Conservation (phyloP, 148 eudicot genomes). For the Chenopodium suecicum region DNA sequence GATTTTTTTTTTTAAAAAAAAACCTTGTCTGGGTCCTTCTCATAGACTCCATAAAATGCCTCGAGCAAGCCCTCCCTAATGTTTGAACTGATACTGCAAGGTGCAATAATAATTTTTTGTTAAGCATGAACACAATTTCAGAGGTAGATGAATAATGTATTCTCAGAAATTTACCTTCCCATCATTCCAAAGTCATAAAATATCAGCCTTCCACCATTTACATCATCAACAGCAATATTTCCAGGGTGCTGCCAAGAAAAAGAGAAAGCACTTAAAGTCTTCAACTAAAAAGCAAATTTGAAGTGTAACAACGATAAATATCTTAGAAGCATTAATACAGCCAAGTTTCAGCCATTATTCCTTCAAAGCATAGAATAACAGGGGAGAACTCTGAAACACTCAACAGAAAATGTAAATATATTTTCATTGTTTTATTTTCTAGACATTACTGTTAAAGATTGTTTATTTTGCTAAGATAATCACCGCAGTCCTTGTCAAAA, state of each 20-base stretch:
- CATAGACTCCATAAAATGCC: slow-evolving; percentile 93
- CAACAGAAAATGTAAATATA: not conserved
- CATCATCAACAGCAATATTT: slow-evolving; percentile 96
- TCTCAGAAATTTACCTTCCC: slow-evolving; percentile 68
- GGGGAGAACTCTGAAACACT: not conserved
- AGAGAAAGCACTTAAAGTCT: slow-evolving; percentile 10
- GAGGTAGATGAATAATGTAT: not conserved
- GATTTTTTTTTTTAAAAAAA: not conserved
- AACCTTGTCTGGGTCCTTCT: slow-evolving; percentile 93
- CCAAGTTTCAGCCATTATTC: not conserved
- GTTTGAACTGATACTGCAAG: slow-evolving; percentile 87
- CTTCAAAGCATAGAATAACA: not conserved
- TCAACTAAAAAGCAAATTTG: not conserved
- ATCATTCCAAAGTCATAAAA: slow-evolving; percentile 99
- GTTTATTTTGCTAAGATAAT: not conserved
- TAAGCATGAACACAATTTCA: slow-evolving; percentile 14
- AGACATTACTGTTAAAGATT: too few species aligned
- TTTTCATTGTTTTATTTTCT: too few species aligned
- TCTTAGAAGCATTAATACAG: not conserved
- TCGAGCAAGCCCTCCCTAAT: slow-evolving; percentile 94
- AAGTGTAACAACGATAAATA: not conserved
- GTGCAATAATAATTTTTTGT: slow-evolving; percentile 11
- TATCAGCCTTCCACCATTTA: slow-evolving; percentile 97
- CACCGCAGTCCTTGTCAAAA: too few species aligned
- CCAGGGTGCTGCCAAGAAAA: slow-evolving; percentile 84